Conservation (phyloP, 768 basidiomycete species). For the Phlebiopsis gigantea region DNA sequence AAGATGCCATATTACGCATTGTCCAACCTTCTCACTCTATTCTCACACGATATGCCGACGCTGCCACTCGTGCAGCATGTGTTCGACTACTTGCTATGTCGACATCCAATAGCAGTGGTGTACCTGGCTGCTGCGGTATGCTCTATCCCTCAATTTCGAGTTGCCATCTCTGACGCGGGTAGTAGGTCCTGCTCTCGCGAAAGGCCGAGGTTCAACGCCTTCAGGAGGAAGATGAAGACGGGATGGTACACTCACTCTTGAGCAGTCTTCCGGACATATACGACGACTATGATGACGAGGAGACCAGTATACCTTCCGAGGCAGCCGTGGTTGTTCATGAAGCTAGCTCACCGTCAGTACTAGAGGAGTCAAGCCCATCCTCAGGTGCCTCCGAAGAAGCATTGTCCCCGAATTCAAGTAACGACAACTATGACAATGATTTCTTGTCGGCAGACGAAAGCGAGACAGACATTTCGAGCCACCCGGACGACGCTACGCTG, state of each 20-base stretch:
- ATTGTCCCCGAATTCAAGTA: neutral
- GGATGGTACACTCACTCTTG: conserved; percentile 76
- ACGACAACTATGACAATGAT: neutral
- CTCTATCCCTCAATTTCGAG: conserved; percentile 12
- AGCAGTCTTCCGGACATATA: conserved; percentile 56
- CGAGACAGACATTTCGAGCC: neutral
- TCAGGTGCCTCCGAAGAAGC: neutral
- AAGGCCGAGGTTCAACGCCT: conserved; percentile 62
- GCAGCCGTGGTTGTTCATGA: neutral
- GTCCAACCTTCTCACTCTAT: conserved; percentile 84
- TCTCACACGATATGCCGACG: conserved; percentile 89
- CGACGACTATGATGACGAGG: conserved; percentile 31
- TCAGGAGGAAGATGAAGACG: conserved; percentile 67
- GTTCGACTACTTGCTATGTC: conserved; percentile 82
- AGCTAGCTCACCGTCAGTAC: neutral
- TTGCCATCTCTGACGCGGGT: neutral
- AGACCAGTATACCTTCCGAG: neutral
- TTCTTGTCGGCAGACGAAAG: neutral
- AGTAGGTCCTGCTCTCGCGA: conserved; percentile 66
- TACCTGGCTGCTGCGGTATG: conserved; percentile 82
- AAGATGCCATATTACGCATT: conserved; percentile 88
- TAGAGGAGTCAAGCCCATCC: neutral
- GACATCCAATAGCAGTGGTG: conserved; percentile 75
- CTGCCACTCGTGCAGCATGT: conserved; percentile 87
- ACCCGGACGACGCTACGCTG: neutral